A percentile compares a stretch with the other conserved stretches of the same genome.
Conservation (phyloP, 2,329 filamentous ascomycete genomes). For the Aspergillus novoparasiticus region DNA sequence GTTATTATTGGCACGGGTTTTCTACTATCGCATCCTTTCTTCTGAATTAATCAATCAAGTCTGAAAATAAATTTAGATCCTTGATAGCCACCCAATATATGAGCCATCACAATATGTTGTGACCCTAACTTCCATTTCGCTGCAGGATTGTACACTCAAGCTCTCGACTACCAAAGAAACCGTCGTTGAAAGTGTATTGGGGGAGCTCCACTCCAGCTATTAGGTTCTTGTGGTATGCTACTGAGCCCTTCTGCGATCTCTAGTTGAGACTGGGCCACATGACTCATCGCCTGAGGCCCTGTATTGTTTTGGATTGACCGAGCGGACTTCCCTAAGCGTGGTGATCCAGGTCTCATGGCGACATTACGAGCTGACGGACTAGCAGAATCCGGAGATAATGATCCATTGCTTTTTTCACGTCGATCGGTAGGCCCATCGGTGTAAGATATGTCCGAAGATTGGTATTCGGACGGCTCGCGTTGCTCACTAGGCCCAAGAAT, state of each 20-base stretch:
- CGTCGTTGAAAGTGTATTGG: constrained; percentile 33
- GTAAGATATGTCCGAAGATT: not conserved
- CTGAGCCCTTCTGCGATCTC: not conserved
- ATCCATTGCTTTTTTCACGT: not conserved
- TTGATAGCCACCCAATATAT: not conserved
- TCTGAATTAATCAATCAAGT: no score
- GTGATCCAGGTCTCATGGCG: not conserved
- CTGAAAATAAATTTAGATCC: no score
- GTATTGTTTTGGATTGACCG: not conserved
- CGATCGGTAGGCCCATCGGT: not conserved
- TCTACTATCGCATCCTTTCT: not conserved
- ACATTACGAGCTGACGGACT: not conserved
- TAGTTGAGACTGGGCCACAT: not conserved
- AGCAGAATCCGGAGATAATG: not conserved
- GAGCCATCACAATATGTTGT: not conserved
- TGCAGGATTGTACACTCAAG: not conserved
- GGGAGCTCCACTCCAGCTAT: constrained; percentile 34
- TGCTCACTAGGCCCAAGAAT: not conserved
- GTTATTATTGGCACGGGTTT: not conserved
- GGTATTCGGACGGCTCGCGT: not conserved
- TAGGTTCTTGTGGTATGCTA: constrained; percentile 17
- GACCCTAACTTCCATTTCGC: not conserved
- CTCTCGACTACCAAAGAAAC: constrained; percentile 33
- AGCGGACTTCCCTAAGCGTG: not conserved
- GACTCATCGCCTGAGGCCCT: no score